Evolutionary conservation across 78 protist genomes (phyloP), one percentile per base, ranked within the genome.

Genomic region (Capsaspora owczarzaki): DNA sequence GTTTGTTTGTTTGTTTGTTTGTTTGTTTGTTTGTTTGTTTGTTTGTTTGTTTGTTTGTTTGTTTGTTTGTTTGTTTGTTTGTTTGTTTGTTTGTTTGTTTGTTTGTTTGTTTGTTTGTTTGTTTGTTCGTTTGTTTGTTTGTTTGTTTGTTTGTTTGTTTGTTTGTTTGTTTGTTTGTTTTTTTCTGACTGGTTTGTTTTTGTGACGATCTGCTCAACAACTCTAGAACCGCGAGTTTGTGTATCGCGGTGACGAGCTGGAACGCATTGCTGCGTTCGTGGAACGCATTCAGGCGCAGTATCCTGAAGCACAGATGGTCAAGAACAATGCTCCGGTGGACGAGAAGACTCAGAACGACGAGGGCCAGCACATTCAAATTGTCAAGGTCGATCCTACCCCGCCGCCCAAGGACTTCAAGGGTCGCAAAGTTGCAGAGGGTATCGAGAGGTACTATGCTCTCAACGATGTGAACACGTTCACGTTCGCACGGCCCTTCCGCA

Each of bases 241-340:
- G 37, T 89, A 86, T 61, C 85, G 89, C 29, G 90, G 90, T 4
- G 70, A 68, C 42, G 88, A 85, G 68, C 72, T 86, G 33, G 90
- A 89, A 66, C 63, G 83, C 63, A 77, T 86, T 76, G 35, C 82
- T 68, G 88, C 76, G 40, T 89, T 89, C 63, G 79, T 74, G 23
- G 83, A 80, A 35, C 74, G 89, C 51, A 79, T 89, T 33, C 75
- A 75, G 37, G 35, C 40, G 33, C 66, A 56, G 66, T 56, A 56
- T 29, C 66, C 66, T 12, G 66, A 56, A 2, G 66, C 66, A 12
- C 66, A 56, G 66, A 56, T 56, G 4, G 33, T 56, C 66, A 56
- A 56, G 66, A 56, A 16, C 33, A 56, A 56, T 29, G 25, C 66
- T 3, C 35, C 66, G 35, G 33, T 29, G 66, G 66, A 56, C n/a